Percentiles rank a stretch among this genome's conserved stretches.
Conservation (phyloP, 1,284 basidiomycete genomes). For the Cryptococcus hybrid region DNA sequence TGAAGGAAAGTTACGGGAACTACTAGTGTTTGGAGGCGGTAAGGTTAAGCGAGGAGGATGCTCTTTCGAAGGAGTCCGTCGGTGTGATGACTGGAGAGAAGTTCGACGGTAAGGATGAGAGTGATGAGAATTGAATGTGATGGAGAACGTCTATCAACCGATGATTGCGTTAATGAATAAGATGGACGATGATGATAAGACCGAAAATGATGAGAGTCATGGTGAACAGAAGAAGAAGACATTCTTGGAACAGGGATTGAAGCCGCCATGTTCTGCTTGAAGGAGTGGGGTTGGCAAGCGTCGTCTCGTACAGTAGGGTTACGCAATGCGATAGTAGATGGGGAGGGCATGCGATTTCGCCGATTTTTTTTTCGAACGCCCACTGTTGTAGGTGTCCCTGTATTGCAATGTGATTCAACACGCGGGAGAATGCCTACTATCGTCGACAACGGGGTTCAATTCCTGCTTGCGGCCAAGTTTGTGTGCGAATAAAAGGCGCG, state of each 20-base stretch:
- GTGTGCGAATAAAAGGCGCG: not conserved
- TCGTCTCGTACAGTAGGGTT: too few species aligned
- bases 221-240: conserved; percentile 4
- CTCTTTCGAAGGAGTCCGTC: not conserved
- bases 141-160: conserved; percentile 1
- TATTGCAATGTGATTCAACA: not conserved
- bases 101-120: conserved; percentile 12
- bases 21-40: conserved; percentile 11
- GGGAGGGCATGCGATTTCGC: too few species aligned
- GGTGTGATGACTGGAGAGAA: not conserved
- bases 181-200: not conserved
- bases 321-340: too few species aligned
- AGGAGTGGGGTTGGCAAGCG: too few species aligned
- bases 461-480: not conserved
- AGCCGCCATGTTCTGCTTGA: conserved; percentile 14
- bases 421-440: not conserved
- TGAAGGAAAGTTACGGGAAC: conserved; percentile 4
- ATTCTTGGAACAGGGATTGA: conserved; percentile 16
- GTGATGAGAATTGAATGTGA: conserved; percentile 8
- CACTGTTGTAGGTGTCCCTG: too few species aligned
- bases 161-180: not conserved
- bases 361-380: too few species aligned
- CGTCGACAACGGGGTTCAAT: not conserved
- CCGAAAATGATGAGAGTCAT: conserved; percentile 1
- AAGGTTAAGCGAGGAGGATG: conserved; percentile 13